phyloP scores from a whole-genome alignment of 352 stramenopile species.

The Globisporangium nagaii region DNA sequence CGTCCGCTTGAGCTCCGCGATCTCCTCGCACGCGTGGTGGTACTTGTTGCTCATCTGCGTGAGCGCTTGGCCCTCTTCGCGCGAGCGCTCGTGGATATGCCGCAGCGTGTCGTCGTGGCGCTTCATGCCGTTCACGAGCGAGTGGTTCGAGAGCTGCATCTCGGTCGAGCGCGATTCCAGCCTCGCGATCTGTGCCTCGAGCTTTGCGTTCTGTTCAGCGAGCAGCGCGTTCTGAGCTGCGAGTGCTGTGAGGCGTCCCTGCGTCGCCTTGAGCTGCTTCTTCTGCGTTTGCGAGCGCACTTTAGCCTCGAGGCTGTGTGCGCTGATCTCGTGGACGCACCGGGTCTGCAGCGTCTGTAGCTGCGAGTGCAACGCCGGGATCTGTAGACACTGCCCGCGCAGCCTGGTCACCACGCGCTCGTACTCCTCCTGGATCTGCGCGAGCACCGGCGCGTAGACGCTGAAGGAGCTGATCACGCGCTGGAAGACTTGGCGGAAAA shows the following conservation, averaged over 20 bases:
- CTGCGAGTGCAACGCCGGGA: slow-evolving; percentile 43
- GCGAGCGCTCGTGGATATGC: slow-evolving; percentile 45
- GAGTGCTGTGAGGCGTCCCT: slow-evolving; percentile 43
- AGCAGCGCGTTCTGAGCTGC: slow-evolving; percentile 39
- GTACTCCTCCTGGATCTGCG: slow-evolving; percentile 63
- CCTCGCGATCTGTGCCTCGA: slow-evolving; percentile 22
- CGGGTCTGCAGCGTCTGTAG: slow-evolving; percentile 57
- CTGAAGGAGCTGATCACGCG: slow-evolving; percentile 54
- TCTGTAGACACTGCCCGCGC: slow-evolving; percentile 26
- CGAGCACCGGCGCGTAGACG: slow-evolving; percentile 56
- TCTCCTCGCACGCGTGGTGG: slow-evolving; percentile 64
- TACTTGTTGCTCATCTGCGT: slow-evolving; percentile 58
- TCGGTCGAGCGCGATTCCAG: slow-evolving; percentile 32
- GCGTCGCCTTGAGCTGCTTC: slow-evolving; percentile 44
- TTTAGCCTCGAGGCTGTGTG: slow-evolving; percentile 36
- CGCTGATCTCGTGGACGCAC: slow-evolving; percentile 50
- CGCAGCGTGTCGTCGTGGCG: slow-evolving; percentile 71
- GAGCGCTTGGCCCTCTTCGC: slow-evolving; percentile 42
- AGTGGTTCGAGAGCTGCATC: slow-evolving; percentile 43
- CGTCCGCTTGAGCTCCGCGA: slow-evolving; percentile 64
- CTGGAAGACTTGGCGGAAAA: slow-evolving; percentile 49
- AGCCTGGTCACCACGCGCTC: slow-evolving; percentile 32
- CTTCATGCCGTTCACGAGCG: slow-evolving; percentile 59
- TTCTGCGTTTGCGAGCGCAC: slow-evolving; percentile 29
- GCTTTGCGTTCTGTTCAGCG: slow-evolving; percentile 15